These are phyloP conservation scores for Hylodesmum podocarpum DNA, from an alignment of 306 rosid species.

Conservation along the genomic window DNA sequence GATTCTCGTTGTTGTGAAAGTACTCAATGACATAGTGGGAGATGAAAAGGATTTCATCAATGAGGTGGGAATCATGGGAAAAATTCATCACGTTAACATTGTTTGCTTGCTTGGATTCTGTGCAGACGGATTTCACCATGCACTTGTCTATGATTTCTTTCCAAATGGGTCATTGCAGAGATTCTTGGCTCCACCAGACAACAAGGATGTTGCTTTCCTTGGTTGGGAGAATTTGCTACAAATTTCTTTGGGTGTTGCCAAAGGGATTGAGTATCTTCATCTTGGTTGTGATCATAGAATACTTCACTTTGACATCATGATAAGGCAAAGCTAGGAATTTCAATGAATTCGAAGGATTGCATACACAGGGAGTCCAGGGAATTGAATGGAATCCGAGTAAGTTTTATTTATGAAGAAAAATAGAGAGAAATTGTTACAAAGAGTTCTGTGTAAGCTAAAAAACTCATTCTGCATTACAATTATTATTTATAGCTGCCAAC, in stretches of 20 bases:
- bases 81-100: conserved; percentile 43
- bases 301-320: not conserved
- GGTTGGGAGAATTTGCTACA: conserved; percentile 40
- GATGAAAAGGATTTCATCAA: conserved; percentile 49
- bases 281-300: not conserved
- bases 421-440: no score
- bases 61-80: conserved; percentile 41
- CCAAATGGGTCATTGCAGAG: conserved; percentile 29
- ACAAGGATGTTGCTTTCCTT: conserved; percentile 12
- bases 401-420: no score
- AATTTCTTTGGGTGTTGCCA: conserved; percentile 30
- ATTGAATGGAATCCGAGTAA: no score
- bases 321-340: no score
- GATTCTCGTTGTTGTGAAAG: conserved; percentile 31
- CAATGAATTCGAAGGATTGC: no score
- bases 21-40: conserved; percentile 17
- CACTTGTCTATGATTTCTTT: not conserved
- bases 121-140: not conserved
- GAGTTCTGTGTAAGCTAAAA: no score
- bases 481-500: no score
- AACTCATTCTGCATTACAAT: no score
- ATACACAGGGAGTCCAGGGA: no score
- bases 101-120: conserved; percentile 12
- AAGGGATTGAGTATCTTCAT: not conserved
- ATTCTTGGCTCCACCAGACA: conserved; percentile 2